phyloP scores from a whole-genome alignment of 2,329 filamentous ascomycete genomes.

The Colletotrichum cereale region DNA sequence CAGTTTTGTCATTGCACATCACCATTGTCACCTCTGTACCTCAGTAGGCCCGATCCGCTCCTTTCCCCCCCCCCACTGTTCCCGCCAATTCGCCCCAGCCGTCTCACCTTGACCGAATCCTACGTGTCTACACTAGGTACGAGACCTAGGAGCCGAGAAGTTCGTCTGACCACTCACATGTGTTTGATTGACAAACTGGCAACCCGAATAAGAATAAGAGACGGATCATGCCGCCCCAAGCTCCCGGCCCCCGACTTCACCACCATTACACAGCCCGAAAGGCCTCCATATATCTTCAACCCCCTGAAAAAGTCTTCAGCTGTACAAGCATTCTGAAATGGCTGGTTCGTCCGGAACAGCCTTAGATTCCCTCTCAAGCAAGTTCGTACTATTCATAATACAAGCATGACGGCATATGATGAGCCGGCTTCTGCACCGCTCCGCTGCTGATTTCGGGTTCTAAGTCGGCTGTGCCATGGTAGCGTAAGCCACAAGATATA shows the following conservation, averaged over 20 bases:
- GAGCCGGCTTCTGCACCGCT: neutral
- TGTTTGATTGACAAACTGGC: constrained; percentile 24
- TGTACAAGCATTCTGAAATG: neutral
- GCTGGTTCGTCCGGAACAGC: neutral
- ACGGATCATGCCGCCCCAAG: constrained; percentile 2
- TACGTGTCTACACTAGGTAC: no score
- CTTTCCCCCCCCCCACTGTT: neutral
- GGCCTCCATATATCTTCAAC: neutral
- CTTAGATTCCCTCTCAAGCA: neutral
- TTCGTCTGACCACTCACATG: constrained; percentile 21
- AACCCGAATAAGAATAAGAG: constrained; percentile 40
- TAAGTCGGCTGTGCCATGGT: neutral
- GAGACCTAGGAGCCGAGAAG: constrained; percentile 4
- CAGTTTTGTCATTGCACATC: constrained; percentile 7
- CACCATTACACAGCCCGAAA: neutral
- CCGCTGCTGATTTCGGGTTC: neutral
- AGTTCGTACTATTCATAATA: neutral
- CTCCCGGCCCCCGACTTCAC: constrained; percentile 12
- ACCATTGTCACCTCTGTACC: constrained; percentile 5
- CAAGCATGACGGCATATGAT: neutral
- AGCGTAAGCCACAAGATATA: neutral
- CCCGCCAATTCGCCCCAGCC: constrained; percentile 7
- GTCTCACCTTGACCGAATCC: constrained; percentile 5
- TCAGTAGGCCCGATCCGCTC: neutral
- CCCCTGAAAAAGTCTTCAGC: constrained; percentile 1